These are phyloP conservation scores for Heteromeles arbutifolia DNA, from an alignment of 306 rosid species.

Conservation along the genomic window DNA sequence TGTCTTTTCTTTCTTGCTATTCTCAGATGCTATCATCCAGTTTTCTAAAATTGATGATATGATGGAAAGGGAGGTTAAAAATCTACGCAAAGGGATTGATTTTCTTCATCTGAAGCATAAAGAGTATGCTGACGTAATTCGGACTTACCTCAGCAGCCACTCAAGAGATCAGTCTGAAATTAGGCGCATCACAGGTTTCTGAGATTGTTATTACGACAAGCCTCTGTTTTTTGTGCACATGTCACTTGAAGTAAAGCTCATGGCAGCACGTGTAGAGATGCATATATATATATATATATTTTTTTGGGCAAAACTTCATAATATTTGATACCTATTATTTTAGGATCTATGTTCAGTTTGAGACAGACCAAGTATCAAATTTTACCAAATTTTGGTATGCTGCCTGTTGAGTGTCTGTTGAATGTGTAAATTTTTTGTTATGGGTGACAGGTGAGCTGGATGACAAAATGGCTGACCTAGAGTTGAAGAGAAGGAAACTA, in stretches of 20 bases:
- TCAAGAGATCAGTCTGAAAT: constrained; percentile 54
- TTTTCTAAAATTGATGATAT: constrained; percentile 76
- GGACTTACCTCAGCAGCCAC: constrained; percentile 34
- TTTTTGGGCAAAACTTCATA: not conserved
- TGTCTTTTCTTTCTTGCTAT: constrained; percentile 29
- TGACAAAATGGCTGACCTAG: constrained; percentile 76
- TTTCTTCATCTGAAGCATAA: constrained; percentile 59
- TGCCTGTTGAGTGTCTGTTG: constrained; percentile 18
- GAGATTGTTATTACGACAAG: constrained; percentile 7
- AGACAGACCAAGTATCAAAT: not conserved
- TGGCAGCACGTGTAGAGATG: not conserved
- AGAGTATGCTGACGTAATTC: constrained; percentile 52
- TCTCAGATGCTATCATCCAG: constrained; percentile 58
- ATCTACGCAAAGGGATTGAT: constrained; percentile 45
- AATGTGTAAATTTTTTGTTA: constrained; percentile 18
- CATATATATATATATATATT: not conserved
- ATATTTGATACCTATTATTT: not conserved
- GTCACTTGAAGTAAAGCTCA: not conserved
- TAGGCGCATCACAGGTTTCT: constrained; percentile 56
- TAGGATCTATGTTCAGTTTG: constrained; percentile 6
- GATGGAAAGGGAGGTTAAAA: constrained; percentile 63
- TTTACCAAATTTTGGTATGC: constrained; percentile 6
- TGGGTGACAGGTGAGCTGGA: constrained; percentile 73
- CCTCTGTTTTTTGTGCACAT: not conserved
- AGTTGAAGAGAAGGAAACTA: constrained; percentile 83